Base-by-base conservation (phyloP, 2,329 filamentous ascomycete genomes). In the Hirsutella thompsonii region DNA sequence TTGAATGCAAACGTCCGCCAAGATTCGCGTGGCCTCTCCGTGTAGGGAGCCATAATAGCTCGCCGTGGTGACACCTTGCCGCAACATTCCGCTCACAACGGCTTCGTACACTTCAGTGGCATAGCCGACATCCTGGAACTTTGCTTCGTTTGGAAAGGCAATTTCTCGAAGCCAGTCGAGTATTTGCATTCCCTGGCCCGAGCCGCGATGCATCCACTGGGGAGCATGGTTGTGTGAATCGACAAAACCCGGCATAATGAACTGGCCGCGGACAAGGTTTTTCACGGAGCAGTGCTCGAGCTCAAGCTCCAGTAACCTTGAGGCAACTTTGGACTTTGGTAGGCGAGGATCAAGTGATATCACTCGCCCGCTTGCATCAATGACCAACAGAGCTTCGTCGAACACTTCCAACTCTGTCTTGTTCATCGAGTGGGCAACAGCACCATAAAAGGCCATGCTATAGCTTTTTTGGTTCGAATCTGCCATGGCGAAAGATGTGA, bases 191-290 rank as follows among this genome's bases (percentile, higher is more conserved):
- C 70, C 61, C 49, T 71, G 66, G 5, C 67, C 66, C 4, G 71
- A 57, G 21, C 70, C 66, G 20, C 67, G 59, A 55, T 66, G 64
- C 13, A 65, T 57, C 63, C 66, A 72, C 48, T 74, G 68, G 32
- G 79, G 78, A 0, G 79, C 79, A 50, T 83, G 79, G 45, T 79
- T 80, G 55, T 83, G 79, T 1, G 77, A 81, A 59, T 83, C 79
- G 40, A 83, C 61, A 49, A 79, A 72, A 35, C 74, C 74, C 0
- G 76, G 75, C 42, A 77, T 68, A 37, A 79, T 55, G 49, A 79
- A 76, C 36, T 73, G 57, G 32, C 64, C 64, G 8, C 52, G 58
- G 2, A 48, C 37, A 3, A 74, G 59, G 11, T 41, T 39, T 1
- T 26, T 39, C 8, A 52, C 23, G 3, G 42, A 41, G n/a, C 20